Base-by-base conservation (phyloP, 2,329 filamentous ascomycete species). In the Diaporthe citriasiana region DNA sequence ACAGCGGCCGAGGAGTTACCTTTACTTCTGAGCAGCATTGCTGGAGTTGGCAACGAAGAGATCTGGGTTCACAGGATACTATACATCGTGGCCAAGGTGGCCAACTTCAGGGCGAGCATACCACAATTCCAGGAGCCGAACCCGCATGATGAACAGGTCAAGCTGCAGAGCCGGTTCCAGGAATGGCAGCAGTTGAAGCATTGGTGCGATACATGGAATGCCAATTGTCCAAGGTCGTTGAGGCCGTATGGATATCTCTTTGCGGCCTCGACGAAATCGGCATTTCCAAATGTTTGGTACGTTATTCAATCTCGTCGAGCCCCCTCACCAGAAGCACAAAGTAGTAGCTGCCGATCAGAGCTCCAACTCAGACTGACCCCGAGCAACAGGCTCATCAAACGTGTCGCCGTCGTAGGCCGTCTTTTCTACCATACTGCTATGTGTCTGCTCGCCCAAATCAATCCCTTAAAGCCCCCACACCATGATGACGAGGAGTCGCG, bases 361-460 rank as follows among this genome's bases (percentile, higher is more conserved):
- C 3, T 15, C n/a, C 13, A 13, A 19, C 6, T 6, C 8, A n/a
- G 25, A 51, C 68, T 75, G 22, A 75, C 74, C 69, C 12, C 27
- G 1, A 55, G 27, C 33, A 38, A 4, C 53, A 94, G 92, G 94
- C 87, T 97, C 69, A 91, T 96, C 78, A 97, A 97, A 82, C 90
- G 94, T 73, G 89, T 94, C 4, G 94, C 94, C 4, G 92, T 97
- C 42, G 90, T 97, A 35, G 94, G 94, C 5, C 91, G 94, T 60
- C 87, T 98, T 12, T 95, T 98, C 81, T 98, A 97, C 80, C 95
- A 98, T 80, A 97, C 94, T 0, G 92, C 94, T 30, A 93, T 96
- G 84, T 93, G 94, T 76, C 85, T 98, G 45, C 88, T 98, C 7
- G 91, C 93, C 4, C 94, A 96, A 77, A 92, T 92, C 30, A 93